These are phyloP conservation scores for Mediolabrus comicus DNA, from an alignment of 108 stramenopile species.

Conservation along the genomic window DNA sequence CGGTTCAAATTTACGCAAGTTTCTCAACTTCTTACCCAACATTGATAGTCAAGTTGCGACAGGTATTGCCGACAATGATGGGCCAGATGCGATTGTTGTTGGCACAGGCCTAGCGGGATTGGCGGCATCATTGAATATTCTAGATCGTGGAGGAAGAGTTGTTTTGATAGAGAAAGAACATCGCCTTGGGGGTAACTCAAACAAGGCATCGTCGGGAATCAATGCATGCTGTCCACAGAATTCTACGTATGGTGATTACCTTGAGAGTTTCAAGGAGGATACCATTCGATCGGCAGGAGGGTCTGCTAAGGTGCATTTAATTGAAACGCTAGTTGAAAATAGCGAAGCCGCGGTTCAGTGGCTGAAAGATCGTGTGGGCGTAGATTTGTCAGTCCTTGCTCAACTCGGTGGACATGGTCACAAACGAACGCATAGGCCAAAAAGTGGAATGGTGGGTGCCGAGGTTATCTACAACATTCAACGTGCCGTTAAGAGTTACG, in stretches of 20 bases:
- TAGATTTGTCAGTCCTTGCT: constrained; percentile 79
- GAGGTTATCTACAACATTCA: constrained; percentile 88
- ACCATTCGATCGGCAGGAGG: constrained; percentile 79
- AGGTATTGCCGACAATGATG: constrained; percentile 12
- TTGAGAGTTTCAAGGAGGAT: constrained; percentile 77
- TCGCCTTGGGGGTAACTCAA: constrained; percentile 89
- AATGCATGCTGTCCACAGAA: constrained; percentile 85
- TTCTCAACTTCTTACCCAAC: constrained; percentile 51
- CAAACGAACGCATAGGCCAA: constrained; percentile 85
- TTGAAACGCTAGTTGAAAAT: constrained; percentile 70
- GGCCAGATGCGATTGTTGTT: constrained; percentile 89
- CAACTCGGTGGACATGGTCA: constrained; percentile 90
- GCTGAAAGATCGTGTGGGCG: constrained; percentile 78
- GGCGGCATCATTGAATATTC: constrained; percentile 80
- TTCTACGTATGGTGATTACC: constrained; percentile 56
- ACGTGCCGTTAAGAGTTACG: constrained; percentile 75
- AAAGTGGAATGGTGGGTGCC: constrained; percentile 87
- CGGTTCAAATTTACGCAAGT: constrained; percentile 54
- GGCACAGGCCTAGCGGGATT: constrained; percentile 92
- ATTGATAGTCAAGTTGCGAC: constrained; percentile 42
- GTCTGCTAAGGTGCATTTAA: constrained; percentile 63
- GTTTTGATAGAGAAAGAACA: constrained; percentile 88
- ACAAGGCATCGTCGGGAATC: constrained; percentile 92
- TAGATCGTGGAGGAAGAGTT: constrained; percentile 86
- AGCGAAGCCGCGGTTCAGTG: constrained; percentile 79